phyloP scores from a whole-genome alignment of 805 yeast genomes.

The Saturnispora mendoncae region DNA sequence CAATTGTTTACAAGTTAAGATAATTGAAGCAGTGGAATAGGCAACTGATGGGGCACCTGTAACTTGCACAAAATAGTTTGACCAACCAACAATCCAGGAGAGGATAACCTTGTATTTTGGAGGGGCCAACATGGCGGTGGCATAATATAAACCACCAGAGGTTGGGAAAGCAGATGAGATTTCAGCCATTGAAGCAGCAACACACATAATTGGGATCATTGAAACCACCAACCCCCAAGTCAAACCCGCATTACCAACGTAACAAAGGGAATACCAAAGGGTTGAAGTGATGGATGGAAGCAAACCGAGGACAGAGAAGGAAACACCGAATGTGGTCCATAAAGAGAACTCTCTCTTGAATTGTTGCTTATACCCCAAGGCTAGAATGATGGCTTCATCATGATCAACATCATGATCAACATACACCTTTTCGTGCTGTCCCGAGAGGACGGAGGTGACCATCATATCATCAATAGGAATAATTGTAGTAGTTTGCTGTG shows the following conservation, averaged over 20 bases:
- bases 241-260: conserved; percentile 54
- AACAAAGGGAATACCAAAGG: conserved; percentile 50
- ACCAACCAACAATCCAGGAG: conserved; percentile 58
- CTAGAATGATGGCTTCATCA: conserved; percentile 47
- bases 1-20: conserved; percentile 40
- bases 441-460: conserved; percentile 20
- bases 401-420: conserved; percentile 40
- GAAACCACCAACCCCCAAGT: conserved; percentile 58
- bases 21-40: conserved; percentile 48
- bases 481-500: conserved; percentile 18
- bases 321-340: conserved; percentile 50
- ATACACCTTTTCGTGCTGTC: conserved; percentile 20
- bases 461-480: conserved; percentile 21
- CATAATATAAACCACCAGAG: conserved; percentile 61
- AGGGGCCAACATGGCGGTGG: conserved; percentile 56
- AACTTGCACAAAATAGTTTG: conserved; percentile 56
- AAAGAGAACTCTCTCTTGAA: conserved; percentile 53
- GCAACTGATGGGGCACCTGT: conserved; percentile 56
- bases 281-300: conserved; percentile 61
- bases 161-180: conserved; percentile 60
- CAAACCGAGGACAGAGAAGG: conserved; percentile 56
- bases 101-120: conserved; percentile 42
- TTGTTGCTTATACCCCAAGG: conserved; percentile 58
- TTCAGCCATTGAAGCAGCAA: conserved; percentile 58
- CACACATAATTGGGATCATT: conserved; percentile 44